These are phyloP conservation scores for Hyphodiscus sp. DNA, from an alignment of 2,329 filamentous ascomycete species.

Conservation along the genomic window DNA sequence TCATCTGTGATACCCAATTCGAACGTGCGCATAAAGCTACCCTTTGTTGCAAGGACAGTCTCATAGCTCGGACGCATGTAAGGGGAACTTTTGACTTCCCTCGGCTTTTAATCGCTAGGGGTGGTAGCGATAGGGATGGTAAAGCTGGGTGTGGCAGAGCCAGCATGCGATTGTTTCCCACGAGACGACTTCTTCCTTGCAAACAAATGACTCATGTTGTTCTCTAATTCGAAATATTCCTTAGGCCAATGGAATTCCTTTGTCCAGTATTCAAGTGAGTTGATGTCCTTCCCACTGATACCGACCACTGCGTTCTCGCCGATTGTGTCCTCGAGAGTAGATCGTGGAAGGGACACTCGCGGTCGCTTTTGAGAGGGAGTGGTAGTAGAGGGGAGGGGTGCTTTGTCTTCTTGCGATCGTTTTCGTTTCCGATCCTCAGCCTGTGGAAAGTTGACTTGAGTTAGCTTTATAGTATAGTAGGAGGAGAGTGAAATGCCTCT, in stretches of 20 bases:
- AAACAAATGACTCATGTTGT: neutral
- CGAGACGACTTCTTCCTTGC: neutral
- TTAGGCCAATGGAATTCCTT: slow-evolving; percentile 22
- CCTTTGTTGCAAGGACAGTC: slow-evolving; percentile 32
- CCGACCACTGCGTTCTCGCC: slow-evolving; percentile 8
- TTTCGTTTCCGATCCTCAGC: slow-evolving; percentile 2
- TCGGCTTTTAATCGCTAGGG: slow-evolving; percentile 33
- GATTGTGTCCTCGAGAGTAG: slow-evolving; percentile 11
- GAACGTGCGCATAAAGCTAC: slow-evolving; percentile 35
- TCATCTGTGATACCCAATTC: slow-evolving; percentile 25
- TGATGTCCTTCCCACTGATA: slow-evolving; percentile 15
- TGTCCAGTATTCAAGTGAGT: slow-evolving; percentile 26
- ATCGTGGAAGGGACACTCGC: slow-evolving; percentile 10
- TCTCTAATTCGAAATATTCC: slow-evolving; percentile 22
- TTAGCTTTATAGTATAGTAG: slow-evolving; percentile 2
- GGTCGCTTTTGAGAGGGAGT: slow-evolving; percentile 16
- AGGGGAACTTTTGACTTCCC: slow-evolving; percentile 32
- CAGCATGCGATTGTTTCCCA: neutral
- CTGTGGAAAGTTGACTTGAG: neutral
- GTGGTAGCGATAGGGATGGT: slow-evolving; percentile 17
- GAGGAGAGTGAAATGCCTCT: neutral
- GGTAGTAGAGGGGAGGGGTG: neutral
- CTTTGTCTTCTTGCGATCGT: slow-evolving; percentile 1
- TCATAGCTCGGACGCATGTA: slow-evolving; percentile 28
- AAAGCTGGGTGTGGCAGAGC: slow-evolving; percentile 14